Base-by-base conservation (phyloP, 2,329 filamentous ascomycete species). In the Plenodomus lindquistii region DNA sequence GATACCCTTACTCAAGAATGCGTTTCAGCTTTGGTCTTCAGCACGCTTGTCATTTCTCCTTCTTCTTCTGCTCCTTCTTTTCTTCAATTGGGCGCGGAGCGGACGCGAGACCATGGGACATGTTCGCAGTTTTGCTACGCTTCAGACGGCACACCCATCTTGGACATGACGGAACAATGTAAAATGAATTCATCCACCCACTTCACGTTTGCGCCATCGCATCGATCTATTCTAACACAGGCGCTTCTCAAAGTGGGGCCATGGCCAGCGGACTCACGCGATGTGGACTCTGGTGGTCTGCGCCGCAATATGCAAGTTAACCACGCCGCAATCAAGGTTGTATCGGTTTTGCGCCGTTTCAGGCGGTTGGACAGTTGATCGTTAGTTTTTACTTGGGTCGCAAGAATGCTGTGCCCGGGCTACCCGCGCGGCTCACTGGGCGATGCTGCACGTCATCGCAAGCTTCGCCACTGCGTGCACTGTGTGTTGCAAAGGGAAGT, bases 321-420 rank as follows among this genome's bases (percentile, higher is more conserved):
- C 20, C n/a, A 44, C 43, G 52, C 52, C 52, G 52, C 52, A 55
- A 55, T 52, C 46, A 55, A 37, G 22, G 46, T 38, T 29, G 41
- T 50, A 50, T 50, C 35, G 47, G 31, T 38, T 39, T 20, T 19
- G 17, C 18, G 38, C 29, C n/a, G 40, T 37, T 50, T 42, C 38
- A 42, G 39, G 52, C 34, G 5, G 19, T 20, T 36, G 29, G 42
- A 40, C 31, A 46, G 18, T 27, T 13, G 9, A 31, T 8, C 27
- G 4, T 31, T 13, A 11, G 11, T 7, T 4, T 13, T 24, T 24
- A 8, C 15, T 31, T 4, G 11, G 11, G 27, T 31, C 11, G 6
- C 27, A 31, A 31, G 11, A 31, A 31, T 18, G 13, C 39, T 39
- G 21, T 37, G 29, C 37, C n/a, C 35, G 17, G 16, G 27, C n/a